Conservation (phyloP, 352 stramenopile species). For the Pythium volutum region DNA sequence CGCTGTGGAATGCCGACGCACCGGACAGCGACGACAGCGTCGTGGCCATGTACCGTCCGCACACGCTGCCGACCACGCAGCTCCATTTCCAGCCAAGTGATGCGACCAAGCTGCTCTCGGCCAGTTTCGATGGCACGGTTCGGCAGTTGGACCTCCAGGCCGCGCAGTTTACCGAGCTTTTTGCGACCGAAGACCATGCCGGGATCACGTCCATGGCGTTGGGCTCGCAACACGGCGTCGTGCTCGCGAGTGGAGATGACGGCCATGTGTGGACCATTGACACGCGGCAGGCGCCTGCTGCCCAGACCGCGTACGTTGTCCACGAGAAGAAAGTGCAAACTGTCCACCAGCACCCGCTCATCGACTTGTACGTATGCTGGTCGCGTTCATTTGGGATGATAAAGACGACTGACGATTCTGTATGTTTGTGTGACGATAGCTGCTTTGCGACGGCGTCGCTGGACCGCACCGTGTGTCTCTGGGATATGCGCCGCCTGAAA, state of each 20-base stretch:
- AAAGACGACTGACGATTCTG: not conserved
- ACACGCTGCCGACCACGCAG: slow-evolving; percentile 60
- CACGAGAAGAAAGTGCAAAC: slow-evolving; percentile 89
- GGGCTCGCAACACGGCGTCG: slow-evolving; percentile 14
- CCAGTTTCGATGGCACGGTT: slow-evolving; percentile 70
- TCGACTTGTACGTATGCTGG: slow-evolving; percentile 48
- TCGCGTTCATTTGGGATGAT: not conserved
- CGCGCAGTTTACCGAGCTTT: slow-evolving; percentile 51
- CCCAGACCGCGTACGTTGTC: slow-evolving; percentile 37
- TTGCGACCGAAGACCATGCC: slow-evolving; percentile 37
- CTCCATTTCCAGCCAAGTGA: slow-evolving; percentile 53
- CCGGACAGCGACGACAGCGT: slow-evolving; percentile 24
- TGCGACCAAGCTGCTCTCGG: slow-evolving; percentile 54
- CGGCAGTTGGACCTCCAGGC: slow-evolving; percentile 65
- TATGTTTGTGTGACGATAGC: too few species aligned
- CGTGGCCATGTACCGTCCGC: slow-evolving; percentile 65
- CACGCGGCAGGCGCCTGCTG: slow-evolving; percentile 29
- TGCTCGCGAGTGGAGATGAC: slow-evolving; percentile 63
- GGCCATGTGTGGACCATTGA: slow-evolving; percentile 58
- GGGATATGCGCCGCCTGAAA: slow-evolving; percentile 66
- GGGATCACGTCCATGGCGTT: slow-evolving; percentile 60
- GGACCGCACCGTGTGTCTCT: slow-evolving; percentile 78
- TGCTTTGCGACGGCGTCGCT: slow-evolving; percentile 76
- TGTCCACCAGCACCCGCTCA: slow-evolving; percentile 62
- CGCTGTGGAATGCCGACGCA: slow-evolving; percentile 52